These are phyloP conservation scores for Leccinum pellstonianum DNA, from an alignment of 768 basidiomycete species.

Conservation along the genomic window DNA sequence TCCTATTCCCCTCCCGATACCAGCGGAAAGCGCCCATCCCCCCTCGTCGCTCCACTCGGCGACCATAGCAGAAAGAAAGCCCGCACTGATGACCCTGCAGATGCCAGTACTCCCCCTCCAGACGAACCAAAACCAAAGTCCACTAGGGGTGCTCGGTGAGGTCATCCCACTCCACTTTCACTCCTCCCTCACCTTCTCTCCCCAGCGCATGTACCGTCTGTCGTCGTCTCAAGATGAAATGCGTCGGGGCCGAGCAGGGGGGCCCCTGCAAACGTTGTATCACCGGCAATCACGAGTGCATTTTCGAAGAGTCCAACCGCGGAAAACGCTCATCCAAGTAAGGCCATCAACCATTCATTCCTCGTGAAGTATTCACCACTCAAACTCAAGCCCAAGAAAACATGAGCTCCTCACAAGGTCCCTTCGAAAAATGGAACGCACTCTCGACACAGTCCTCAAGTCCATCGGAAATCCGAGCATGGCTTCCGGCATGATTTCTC, in stretches of 20 bases:
- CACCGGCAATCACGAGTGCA: slow-evolving; percentile 80
- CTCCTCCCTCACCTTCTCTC: slow-evolving; percentile 13
- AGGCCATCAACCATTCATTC: slow-evolving; percentile 20
- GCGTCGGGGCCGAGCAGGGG: slow-evolving; percentile 86
- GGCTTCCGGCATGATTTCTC: slow-evolving; percentile 76
- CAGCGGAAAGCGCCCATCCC: slow-evolving; percentile 69
- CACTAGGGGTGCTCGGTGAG: slow-evolving; percentile 80
- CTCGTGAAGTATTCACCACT: slow-evolving; percentile 29
- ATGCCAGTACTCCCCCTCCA: slow-evolving; percentile 48
- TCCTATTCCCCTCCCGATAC: slow-evolving; percentile 48
- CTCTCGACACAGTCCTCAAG: slow-evolving; percentile 86
- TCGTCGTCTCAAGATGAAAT: slow-evolving; percentile 91
- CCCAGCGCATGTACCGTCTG: slow-evolving; percentile 88
- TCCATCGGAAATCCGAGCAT: slow-evolving; percentile 85
- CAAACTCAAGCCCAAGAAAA: slow-evolving; percentile 55
- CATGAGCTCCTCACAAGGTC: slow-evolving; percentile 80
- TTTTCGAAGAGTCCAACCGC: slow-evolving; percentile 95
- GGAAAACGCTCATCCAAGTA: slow-evolving; percentile 89
- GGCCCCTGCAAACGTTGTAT: slow-evolving; percentile 89
- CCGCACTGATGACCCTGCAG: slow-evolving; percentile 54
- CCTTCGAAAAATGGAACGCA: slow-evolving; percentile 87
- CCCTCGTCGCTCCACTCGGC: slow-evolving; percentile 36
- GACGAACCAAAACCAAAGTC: slow-evolving; percentile 77
- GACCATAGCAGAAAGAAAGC: slow-evolving; percentile 55
- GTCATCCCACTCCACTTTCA: slow-evolving; percentile 5